Evolutionary conservation across 805 yeast species (phyloP).

Genomic region (Kregervanrija fluxuum): DNA sequence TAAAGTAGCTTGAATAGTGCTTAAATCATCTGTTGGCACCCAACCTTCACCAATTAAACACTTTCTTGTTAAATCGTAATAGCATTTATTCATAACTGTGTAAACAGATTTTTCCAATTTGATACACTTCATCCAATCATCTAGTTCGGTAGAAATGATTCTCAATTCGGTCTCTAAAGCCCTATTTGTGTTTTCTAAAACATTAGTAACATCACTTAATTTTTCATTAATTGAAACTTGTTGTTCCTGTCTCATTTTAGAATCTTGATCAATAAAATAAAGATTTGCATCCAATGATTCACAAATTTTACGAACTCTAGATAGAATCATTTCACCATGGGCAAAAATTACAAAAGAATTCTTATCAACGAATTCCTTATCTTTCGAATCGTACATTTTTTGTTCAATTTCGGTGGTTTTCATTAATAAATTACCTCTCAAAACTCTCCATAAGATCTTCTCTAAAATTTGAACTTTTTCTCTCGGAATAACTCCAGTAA

Average conservation of each 20-base stretch:
- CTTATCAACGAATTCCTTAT: constrained; percentile 55
- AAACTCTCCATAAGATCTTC: constrained; percentile 83
- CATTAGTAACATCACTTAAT: constrained; percentile 44
- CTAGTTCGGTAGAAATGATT: constrained; percentile 55
- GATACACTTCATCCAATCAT: constrained; percentile 48
- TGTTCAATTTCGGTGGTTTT: constrained; percentile 67
- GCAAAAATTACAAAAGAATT: constrained; percentile 84
- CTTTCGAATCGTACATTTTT: constrained; percentile 54
- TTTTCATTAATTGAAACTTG: constrained; percentile 39
- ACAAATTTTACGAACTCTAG: constrained; percentile 72
- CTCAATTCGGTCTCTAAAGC: constrained; percentile 59
- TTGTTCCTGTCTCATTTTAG: constrained; percentile 31
- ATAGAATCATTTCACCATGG: constrained; percentile 72
- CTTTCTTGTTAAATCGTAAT: constrained; percentile 59
- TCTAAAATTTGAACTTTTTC: constrained; percentile 64
- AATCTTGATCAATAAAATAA: constrained; percentile 48
- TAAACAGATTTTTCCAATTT: constrained; percentile 53
- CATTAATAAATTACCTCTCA: constrained; percentile 86
- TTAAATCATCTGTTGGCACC: constrained; percentile 55
- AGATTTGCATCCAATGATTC: constrained; percentile 85
- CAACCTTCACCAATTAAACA: constrained; percentile 69
- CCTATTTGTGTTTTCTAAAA: constrained; percentile 40
- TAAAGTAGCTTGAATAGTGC: constrained; percentile 36
- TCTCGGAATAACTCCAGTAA: constrained; percentile 79
- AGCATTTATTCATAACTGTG: constrained; percentile 55